A percentile compares a stretch with the other conserved stretches of the same genome.
Conservation (phyloP, 495 filamentous ascomycete genomes). For the Penicillium samsonianum region DNA sequence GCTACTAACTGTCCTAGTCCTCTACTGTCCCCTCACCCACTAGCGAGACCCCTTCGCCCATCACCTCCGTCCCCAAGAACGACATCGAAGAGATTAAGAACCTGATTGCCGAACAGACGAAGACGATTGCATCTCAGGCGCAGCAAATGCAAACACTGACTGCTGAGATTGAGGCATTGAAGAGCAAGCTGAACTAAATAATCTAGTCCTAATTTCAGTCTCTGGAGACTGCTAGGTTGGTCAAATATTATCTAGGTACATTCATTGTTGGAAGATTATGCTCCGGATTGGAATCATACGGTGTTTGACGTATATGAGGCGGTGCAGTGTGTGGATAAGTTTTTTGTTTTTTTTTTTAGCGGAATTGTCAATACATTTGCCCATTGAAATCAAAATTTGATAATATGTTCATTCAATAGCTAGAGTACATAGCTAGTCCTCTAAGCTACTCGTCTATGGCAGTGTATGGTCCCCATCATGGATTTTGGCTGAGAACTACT, state of each 20-base stretch:
- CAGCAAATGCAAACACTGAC: constrained; percentile 47
- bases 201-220: background rate
- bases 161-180: constrained; percentile 48
- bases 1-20: constrained; percentile 25
- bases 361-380: constrained; percentile 34
- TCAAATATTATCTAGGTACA: constrained; percentile 3
- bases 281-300: constrained; percentile 7
- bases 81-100: constrained; percentile 50
- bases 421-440: background rate
- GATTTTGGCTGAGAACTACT: background rate
- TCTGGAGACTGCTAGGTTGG: background rate
- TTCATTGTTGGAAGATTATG: background rate
- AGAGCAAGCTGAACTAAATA: constrained; percentile 43
- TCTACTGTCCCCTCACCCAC: constrained; percentile 25
- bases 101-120: constrained; percentile 48
- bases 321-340: constrained; percentile 28
- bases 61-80: constrained; percentile 30
- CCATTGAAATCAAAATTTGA: constrained; percentile 12
- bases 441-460: background rate
- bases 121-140: constrained; percentile 46
- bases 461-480: background rate
- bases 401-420: background rate
- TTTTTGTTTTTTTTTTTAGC: constrained; percentile 27
- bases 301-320: constrained; percentile 21
- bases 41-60: constrained; percentile 22